Evolutionary conservation across 1,284 basidiomycete species (phyloP).

Genomic region (Pulveroboletus sp.): DNA sequence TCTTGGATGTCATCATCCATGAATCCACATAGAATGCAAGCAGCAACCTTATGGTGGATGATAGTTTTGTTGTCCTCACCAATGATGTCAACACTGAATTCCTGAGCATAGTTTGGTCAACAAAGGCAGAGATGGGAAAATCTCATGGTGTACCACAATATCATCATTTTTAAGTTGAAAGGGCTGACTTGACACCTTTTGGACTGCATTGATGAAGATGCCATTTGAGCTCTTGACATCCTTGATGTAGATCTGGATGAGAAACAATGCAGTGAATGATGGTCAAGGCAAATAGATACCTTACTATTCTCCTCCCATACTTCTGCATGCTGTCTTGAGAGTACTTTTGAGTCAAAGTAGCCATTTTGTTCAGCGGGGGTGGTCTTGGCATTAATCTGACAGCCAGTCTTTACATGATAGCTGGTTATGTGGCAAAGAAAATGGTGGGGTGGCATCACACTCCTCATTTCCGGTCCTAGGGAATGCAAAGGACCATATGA

Average conservation of each 20-base stretch:
- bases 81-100: conserved; percentile 99
- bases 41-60: conserved; percentile 97
- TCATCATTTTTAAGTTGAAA: conserved; percentile 95
- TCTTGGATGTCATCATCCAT: conserved; percentile 81
- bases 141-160: conserved; percentile 63
- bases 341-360: conserved; percentile 96
- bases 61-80: conserved; percentile 99
- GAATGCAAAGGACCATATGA: too few species aligned
- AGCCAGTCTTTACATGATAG: conserved; percentile 90
- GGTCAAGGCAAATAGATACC: conserved; percentile 43
- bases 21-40: conserved; percentile 88
- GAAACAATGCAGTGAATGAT: conserved; percentile 3
- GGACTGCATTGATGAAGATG: conserved; percentile 97
- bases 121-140: neutral
- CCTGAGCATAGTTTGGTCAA: conserved; percentile 49
- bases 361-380: conserved; percentile 94
- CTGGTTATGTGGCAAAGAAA: too few species aligned
- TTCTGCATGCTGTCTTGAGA: conserved; percentile 95
- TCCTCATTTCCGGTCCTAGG: too few species aligned
- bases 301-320: conserved; percentile 94
- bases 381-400: conserved; percentile 97
- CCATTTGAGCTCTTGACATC: conserved; percentile 99
- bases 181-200: conserved; percentile 91
- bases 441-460: too few species aligned
- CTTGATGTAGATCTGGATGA: conserved; percentile 87